Percentiles rank a stretch among this genome's conserved stretches.
phyloP scores from a whole-genome alignment of 2,329 filamentous ascomycete genomes.

The Penicillium sp. region DNA sequence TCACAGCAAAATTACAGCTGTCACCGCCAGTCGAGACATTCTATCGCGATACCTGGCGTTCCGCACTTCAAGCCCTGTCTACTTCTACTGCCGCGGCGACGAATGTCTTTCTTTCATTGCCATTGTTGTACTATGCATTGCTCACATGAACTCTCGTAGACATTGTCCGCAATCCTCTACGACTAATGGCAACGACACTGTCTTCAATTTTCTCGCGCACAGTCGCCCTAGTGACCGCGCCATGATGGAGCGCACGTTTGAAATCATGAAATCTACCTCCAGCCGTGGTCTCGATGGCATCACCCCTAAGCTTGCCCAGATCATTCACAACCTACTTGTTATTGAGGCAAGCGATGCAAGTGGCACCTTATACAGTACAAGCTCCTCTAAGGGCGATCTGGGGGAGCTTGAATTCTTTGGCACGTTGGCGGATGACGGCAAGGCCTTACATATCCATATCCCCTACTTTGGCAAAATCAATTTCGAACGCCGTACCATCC shows the following conservation, averaged over 20 bases:
- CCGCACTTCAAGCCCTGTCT: slow-evolving; percentile 39
- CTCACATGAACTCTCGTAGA: slow-evolving; percentile 40
- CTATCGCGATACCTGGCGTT: slow-evolving; percentile 53
- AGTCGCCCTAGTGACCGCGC: slow-evolving; percentile 47
- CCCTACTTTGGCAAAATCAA: slow-evolving; percentile 45
- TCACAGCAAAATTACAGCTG: slow-evolving; percentile 52
- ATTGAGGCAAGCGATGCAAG: slow-evolving; percentile 40
- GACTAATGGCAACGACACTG: background rate
- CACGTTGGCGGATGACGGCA: slow-evolving; percentile 16
- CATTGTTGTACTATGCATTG: slow-evolving; percentile 45
- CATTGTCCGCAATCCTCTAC: background rate
- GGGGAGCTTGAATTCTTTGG: slow-evolving; percentile 26
- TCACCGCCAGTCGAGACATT: slow-evolving; percentile 54
- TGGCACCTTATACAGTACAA: slow-evolving; percentile 28
- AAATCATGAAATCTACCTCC: slow-evolving; percentile 33
- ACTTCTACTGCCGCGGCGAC: slow-evolving; percentile 49
- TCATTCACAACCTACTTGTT: slow-evolving; percentile 39
- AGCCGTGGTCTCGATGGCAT: slow-evolving; percentile 25
- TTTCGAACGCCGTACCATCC: slow-evolving; percentile 26
- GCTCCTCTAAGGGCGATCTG: slow-evolving; percentile 10
- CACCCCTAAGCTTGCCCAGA: slow-evolving; percentile 30
- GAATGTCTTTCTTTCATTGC: slow-evolving; percentile 53
- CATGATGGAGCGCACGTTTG: slow-evolving; percentile 40
- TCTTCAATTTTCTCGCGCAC: slow-evolving; percentile 39
- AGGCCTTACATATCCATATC: slow-evolving; percentile 37